These are phyloP conservation scores for Globisporangium orthogonon DNA, from an alignment of 352 stramenopile species.

Conservation along the genomic window DNA sequence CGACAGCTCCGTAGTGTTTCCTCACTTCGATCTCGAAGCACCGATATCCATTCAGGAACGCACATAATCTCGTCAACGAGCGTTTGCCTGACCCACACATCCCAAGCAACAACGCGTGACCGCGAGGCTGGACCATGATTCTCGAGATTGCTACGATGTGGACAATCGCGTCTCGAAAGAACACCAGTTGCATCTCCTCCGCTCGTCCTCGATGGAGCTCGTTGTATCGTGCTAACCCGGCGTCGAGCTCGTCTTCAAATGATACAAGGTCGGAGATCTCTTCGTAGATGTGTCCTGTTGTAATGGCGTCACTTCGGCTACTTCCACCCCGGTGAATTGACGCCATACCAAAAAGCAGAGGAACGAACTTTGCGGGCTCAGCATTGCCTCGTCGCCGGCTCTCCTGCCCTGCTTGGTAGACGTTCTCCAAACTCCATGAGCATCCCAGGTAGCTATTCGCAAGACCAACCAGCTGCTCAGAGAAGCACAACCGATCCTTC, in stretches of 20 bases:
- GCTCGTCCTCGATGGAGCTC: not conserved
- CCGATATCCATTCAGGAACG: slow-evolving; percentile 66
- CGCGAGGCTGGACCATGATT: slow-evolving; percentile 79
- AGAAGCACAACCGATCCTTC: slow-evolving; percentile 84
- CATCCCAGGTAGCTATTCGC: slow-evolving; percentile 57
- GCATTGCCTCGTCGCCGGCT: not conserved
- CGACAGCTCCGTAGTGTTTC: slow-evolving; percentile 75
- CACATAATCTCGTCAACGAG: slow-evolving; percentile 65
- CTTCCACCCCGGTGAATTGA: not conserved
- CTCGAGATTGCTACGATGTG: slow-evolving; percentile 81
- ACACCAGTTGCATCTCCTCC: slow-evolving; percentile 44
- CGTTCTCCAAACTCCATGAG: slow-evolving; percentile 41
- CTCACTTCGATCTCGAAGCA: slow-evolving; percentile 82
- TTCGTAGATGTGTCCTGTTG: slow-evolving; percentile 3
- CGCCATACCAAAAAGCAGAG: slow-evolving; percentile 10
- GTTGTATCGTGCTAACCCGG: slow-evolving; percentile 43
- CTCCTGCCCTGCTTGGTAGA: slow-evolving; percentile 21
- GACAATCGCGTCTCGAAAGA: slow-evolving; percentile 82
- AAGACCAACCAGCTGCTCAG: slow-evolving; percentile 66
- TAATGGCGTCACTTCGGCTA: not conserved
- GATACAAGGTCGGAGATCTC: slow-evolving; percentile 28
- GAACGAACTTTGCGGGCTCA: not conserved
- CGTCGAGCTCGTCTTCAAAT: slow-evolving; percentile 59
- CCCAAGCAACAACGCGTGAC: slow-evolving; percentile 84
- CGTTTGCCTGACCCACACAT: slow-evolving; percentile 85